These are phyloP conservation scores for Leucocoprinus leucothites DNA, from an alignment of 768 basidiomycete genomes.

Conservation along the genomic window DNA sequence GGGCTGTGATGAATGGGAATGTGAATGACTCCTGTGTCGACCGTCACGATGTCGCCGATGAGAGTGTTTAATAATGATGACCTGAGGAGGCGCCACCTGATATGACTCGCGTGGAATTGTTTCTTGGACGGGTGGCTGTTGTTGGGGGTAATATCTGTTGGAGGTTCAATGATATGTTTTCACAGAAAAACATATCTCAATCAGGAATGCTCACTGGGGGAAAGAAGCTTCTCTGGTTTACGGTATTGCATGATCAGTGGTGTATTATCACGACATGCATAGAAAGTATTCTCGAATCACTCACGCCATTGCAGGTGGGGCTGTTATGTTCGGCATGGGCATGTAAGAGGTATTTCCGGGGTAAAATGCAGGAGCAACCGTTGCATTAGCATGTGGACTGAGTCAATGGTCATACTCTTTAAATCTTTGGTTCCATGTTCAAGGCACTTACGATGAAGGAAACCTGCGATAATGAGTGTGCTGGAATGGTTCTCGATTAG, in stretches of 20 bases:
- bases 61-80: conserved; percentile 23
- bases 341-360: conserved; percentile 8
- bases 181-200: neutral
- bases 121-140: neutral
- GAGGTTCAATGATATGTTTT: conserved; percentile 7
- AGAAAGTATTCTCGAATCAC: neutral
- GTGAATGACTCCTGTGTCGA: conserved; percentile 15
- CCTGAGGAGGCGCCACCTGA: conserved; percentile 13
- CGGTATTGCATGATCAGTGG: neutral
- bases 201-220: conserved; percentile 2
- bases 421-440: too few relatives aligned
- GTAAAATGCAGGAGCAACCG: conserved; percentile 1
- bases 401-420: conserved; percentile 1
- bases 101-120: neutral
- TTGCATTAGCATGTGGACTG: neutral
- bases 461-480: conserved; percentile 19
- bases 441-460: conserved; percentile 24
- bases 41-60: conserved; percentile 19
- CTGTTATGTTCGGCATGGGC: conserved; percentile 11
- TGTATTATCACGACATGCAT: neutral
- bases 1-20: conserved; percentile 16
- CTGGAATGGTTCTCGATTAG: neutral
- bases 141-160: conserved; percentile 13
- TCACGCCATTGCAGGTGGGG: conserved; percentile 5
- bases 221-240: neutral